A percentile compares a stretch with the other conserved stretches of the same genome.
Evolutionary conservation across 164 flowering plant species (phyloP).

Genomic region (Liquidambar formosana): DNA sequence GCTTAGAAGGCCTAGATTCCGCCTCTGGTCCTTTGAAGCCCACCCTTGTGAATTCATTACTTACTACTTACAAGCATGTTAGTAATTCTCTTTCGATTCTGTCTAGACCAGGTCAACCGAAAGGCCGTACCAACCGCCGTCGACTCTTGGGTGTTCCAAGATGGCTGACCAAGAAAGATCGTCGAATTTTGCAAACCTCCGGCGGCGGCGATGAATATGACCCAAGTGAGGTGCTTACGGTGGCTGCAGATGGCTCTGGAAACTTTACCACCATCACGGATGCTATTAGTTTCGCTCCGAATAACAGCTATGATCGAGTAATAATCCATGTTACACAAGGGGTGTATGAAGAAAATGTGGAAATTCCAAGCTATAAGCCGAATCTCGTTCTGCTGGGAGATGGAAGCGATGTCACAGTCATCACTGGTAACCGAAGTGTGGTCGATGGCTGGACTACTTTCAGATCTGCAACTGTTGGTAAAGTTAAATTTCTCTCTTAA

Average conservation of each 20-base stretch:
- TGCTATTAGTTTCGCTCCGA: constrained; percentile 76
- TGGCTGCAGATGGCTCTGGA: constrained; percentile 80
- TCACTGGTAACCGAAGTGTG: constrained; percentile 68
- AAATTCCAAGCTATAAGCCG: constrained; percentile 63
- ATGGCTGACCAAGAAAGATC: constrained; percentile 46
- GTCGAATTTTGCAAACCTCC: constrained; percentile 41
- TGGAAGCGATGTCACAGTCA: constrained; percentile 61
- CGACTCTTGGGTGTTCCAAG: constrained; percentile 44
- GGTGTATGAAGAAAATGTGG: constrained; percentile 70
- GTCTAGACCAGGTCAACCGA: constrained; percentile 13
- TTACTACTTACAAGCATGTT: constrained; percentile 52
- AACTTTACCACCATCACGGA: constrained; percentile 69
- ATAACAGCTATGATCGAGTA: constrained; percentile 51
- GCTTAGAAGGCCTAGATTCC: constrained; percentile 76
- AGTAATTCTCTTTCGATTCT: constrained; percentile 70
- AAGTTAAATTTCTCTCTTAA: constrained; percentile 4
- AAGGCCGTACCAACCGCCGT: constrained; percentile 32
- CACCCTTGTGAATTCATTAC: constrained; percentile 33
- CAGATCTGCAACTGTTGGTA: constrained; percentile 91
- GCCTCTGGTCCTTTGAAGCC: constrained; percentile 67
- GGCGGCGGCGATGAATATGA: constrained; percentile 46
- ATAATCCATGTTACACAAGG: constrained; percentile 61
- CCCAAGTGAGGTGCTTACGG: constrained; percentile 46
- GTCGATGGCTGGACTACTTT: constrained; percentile 87
- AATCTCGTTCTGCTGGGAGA: constrained; percentile 80